These are phyloP conservation scores for Podochytrium sp. DNA, from an alignment of 192 early-diverging fungal species.

Conservation along the genomic window DNA sequence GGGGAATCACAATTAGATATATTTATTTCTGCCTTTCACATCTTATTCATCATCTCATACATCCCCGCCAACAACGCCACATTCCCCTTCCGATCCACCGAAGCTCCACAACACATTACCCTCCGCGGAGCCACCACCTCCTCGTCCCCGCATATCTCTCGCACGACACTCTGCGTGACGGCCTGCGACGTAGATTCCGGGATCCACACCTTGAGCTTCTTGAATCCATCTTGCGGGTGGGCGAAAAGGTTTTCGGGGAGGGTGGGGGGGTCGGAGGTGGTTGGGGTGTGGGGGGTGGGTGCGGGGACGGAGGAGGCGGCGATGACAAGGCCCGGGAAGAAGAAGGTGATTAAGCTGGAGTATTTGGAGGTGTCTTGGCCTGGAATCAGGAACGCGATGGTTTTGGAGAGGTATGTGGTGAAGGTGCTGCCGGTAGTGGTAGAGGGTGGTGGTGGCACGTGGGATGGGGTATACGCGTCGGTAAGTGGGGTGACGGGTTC, in stretches of 20 bases:
- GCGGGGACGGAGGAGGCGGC: neutral
- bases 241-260: neutral
- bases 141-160: neutral
- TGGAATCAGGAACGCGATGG: no score
- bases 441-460: no score
- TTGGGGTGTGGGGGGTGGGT: no score
- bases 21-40: no score
- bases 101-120: neutral
- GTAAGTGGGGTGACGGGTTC: no score
- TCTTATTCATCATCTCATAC: neutral
- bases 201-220: neutral
- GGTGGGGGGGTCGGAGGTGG: no score
- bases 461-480: no score
- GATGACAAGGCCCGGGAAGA: neutral
- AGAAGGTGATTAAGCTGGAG: neutral
- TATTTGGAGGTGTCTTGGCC: no score
- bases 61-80: neutral
- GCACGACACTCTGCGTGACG: neutral
- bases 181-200: neutral
- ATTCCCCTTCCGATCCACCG: neutral
- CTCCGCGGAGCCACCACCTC: neutral
- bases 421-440: no score
- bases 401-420: no score
- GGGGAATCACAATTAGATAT: no score
- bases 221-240: neutral